Evolutionary conservation across 306 rosid species (phyloP).

Genomic region (Begonia fuchsioides): DNA sequence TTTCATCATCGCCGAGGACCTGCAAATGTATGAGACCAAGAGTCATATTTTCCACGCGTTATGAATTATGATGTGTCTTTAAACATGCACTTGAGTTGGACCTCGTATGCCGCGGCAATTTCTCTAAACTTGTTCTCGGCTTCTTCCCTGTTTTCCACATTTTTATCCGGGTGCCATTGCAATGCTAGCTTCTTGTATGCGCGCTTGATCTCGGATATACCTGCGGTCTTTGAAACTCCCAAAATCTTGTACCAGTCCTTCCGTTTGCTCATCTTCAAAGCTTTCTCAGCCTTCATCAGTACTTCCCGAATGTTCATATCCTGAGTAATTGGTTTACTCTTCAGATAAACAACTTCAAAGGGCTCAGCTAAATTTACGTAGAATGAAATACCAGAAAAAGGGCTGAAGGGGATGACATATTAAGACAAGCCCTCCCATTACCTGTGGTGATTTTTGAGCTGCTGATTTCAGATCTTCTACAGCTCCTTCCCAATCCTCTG

Average conservation of each 20-base stretch:
- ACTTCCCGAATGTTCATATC: slow-evolving; percentile 84
- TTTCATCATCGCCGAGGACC: slow-evolving; percentile 87
- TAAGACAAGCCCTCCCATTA: slow-evolving; percentile 3
- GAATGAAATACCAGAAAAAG: no score
- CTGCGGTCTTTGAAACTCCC: slow-evolving; percentile 70
- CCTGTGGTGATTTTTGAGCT: slow-evolving; percentile 91
- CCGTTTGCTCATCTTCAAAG: slow-evolving; percentile 94
- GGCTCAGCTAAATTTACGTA: no score
- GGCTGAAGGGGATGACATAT: not conserved
- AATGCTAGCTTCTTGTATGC: slow-evolving; percentile 97
- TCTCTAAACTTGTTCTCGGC: slow-evolving; percentile 87
- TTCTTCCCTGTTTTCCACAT: slow-evolving; percentile 80
- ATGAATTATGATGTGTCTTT: not conserved
- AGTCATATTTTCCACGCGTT: not conserved
- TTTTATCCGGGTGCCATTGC: slow-evolving; percentile 99
- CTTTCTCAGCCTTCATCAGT: slow-evolving; percentile 80
- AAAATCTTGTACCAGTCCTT: slow-evolving; percentile 91
- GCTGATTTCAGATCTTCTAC: slow-evolving; percentile 88
- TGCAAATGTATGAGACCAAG: slow-evolving; percentile 11
- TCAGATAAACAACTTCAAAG: no score
- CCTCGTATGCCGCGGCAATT: slow-evolving; percentile 97
- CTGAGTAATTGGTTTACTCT: slow-evolving; percentile 20
- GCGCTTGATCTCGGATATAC: slow-evolving; percentile 77
- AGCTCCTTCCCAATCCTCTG: slow-evolving; percentile 98
- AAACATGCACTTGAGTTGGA: slow-evolving; percentile 3